These are phyloP conservation scores for Cyphellophora europaea DNA, from an alignment of 2,329 filamentous ascomycete species.

Conservation along the genomic window DNA sequence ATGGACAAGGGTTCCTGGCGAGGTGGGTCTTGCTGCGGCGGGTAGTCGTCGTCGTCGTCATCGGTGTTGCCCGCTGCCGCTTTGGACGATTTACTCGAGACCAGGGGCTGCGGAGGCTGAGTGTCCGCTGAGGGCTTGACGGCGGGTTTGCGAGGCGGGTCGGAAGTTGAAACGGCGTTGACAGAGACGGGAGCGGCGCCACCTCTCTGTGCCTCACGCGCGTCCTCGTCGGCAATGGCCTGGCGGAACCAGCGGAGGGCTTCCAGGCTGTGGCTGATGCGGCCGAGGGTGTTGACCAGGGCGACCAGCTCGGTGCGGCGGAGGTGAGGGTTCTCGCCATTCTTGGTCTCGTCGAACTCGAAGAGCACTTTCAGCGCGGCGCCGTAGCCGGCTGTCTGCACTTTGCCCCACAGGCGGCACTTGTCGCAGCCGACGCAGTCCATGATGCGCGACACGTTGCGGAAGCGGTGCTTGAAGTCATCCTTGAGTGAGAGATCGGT, in stretches of 20 bases:
- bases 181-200: background rate
- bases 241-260: conserved; percentile 64
- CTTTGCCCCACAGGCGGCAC: conserved; percentile 93
- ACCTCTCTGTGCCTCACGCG: background rate
- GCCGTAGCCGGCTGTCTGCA: conserved; percentile 91
- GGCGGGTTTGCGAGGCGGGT: conserved; percentile 1
- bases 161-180: background rate
- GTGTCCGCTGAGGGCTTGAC: background rate
- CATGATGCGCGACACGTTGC: conserved; percentile 94
- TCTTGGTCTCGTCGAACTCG: conserved; percentile 68
- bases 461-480: conserved; percentile 93
- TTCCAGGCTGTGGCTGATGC: conserved; percentile 70
- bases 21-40: conserved; percentile 11
- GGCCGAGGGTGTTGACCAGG: conserved; percentile 85
- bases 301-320: conserved; percentile 89
- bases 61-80: conserved; percentile 6
- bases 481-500: conserved; percentile 72
- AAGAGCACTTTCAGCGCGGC: conserved; percentile 93
- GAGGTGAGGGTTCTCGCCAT: conserved; percentile 57
- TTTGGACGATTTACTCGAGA: background rate
- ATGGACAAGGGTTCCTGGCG: conserved; percentile 30
- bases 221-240: conserved; percentile 22
- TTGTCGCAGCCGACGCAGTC: conserved; percentile 99
- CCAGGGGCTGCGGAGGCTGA: background rate
- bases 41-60: conserved; percentile 28